Evolutionary conservation across 495 filamentous ascomycete species (phyloP), one percentile per base, ranked within the genome.

Genomic region (Saxophila tyrrhenica): DNA sequence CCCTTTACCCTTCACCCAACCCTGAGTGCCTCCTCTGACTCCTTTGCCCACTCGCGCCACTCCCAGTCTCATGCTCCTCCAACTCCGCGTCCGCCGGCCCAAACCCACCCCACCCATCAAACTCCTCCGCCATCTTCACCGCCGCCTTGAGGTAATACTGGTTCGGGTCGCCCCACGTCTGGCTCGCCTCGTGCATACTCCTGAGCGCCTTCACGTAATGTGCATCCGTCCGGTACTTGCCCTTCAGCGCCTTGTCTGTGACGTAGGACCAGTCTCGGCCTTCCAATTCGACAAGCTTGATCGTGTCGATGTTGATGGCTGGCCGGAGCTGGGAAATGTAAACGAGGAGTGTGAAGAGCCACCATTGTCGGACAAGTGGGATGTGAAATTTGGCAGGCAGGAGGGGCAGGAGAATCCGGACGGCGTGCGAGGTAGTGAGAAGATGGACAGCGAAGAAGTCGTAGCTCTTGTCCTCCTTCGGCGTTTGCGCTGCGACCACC

Each of bases 361-460:
- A 95, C 86, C 94, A 95, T 63, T 91, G 84, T 17, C 81, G 75
- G 8, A 94, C 76, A 17, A 97, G 69, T 17, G 72, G 71, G 38
- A 87, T 63, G 56, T 92, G 89, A 55, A 79, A 87, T 60, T 79
- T 78, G 2, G 73, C 65, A 0, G 89, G 90, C 15, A 95, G 74
- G 5, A 86, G 64, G 0, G 92, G 92, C 1, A 97, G 74, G 9
- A 97, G 65, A 23, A 92, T 84, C 1, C 92, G 78, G 7, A 95
- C 80, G 0, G 92, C 92, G 65, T 97, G 89, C 55, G 82, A 87
- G 25, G 85, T 82, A 0, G 88, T 94, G 25, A 97, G 72, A 11
- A 87, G 59, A 60, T 95, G 88, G 15, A 85, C 79, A 52, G 89
- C 60, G 70, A 89, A 94, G 70, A 95, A 95, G 67, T 95, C 87